Base-by-base conservation (phyloP, 371 early-diverging fungal species). In the Scutellospora calospora region DNA sequence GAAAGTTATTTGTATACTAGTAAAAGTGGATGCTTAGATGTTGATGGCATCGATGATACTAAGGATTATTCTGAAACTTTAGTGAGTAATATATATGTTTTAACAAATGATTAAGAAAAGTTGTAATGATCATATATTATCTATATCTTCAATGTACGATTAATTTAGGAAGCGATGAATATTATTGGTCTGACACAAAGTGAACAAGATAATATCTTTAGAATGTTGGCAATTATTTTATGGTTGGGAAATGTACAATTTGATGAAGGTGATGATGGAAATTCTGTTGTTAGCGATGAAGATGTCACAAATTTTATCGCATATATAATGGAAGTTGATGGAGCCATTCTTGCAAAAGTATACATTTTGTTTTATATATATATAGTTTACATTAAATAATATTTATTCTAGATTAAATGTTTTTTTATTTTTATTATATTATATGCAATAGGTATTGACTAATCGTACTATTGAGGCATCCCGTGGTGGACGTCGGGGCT, bases 201-300 rank as follows among this genome's bases (percentile, higher is more conserved):
- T 18, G 96, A 95, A 81, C 93, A 94, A 83, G 91, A 92, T 81
- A 91, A 93, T 74, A 93, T 96, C 63, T 94, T 94, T 83, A 90
- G 93, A 75, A 93, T 95, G 87, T 86, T 96, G 59, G 93, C 96
- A 6, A 90, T 92, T 45, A 91, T 96, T 77, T 88, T 96, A 80
- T 95, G 95, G 95, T 83, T 95, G 75, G 96, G 97, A 78, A 95
- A 96, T 78, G 86, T 93, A 49, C 85, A 93, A 68, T 95, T 94
- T 84, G 87, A 82, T 22, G 95, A 96, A 84, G 89, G 88, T 27
- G 90, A 91, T 77, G 87, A 86, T 60, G 93, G 90, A 12, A 90
- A 90, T 76, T 89, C 94, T 18, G 87, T 82, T 51, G 88, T 94
- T 71, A 87, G 89, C 3, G 94, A 94, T 83, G 83, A 83, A 5